Evolutionary conservation across 495 filamentous ascomycete species (phyloP).

Genomic region (Poronia punctata): DNA sequence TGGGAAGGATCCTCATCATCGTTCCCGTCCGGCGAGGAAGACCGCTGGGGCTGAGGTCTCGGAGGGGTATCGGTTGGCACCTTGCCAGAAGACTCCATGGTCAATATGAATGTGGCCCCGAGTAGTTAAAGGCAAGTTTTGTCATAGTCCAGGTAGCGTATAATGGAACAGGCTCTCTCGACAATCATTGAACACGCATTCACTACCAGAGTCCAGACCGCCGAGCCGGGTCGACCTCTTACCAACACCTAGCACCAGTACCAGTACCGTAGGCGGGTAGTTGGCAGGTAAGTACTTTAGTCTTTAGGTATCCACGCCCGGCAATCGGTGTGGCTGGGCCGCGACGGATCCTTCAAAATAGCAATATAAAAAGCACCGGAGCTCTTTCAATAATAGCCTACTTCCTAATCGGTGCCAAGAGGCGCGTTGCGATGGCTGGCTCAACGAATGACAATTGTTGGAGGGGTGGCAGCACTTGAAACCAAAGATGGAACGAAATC

Average conservation of each 20-base stretch:
- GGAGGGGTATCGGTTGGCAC: constrained; percentile 12
- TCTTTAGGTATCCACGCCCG: constrained; percentile 1
- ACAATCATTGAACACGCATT: no score
- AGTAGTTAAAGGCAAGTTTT: neutral
- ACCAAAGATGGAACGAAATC: neutral
- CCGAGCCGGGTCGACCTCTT: no score
- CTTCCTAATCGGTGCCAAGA: constrained; percentile 2
- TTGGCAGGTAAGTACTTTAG: no score
- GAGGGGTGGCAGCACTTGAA: neutral
- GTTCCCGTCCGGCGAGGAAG: constrained; percentile 17
- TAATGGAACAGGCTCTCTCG: no score
- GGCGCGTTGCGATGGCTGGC: neutral
- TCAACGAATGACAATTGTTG: neutral
- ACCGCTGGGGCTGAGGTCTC: constrained; percentile 14
- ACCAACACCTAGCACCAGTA: no score
- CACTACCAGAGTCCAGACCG: no score
- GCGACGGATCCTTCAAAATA: neutral
- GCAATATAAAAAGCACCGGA: neutral
- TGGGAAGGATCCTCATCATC: constrained; percentile 23
- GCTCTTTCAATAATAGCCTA: neutral
- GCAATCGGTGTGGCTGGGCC: constrained; percentile 5
- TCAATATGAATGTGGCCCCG: constrained; percentile 3
- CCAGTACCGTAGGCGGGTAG: no score
- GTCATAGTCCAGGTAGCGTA: no score
- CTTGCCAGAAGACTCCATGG: constrained; percentile 19